Evolutionary conservation across 257 asterid species (phyloP).

Genomic region (Nicotiana noctiflora): DNA sequence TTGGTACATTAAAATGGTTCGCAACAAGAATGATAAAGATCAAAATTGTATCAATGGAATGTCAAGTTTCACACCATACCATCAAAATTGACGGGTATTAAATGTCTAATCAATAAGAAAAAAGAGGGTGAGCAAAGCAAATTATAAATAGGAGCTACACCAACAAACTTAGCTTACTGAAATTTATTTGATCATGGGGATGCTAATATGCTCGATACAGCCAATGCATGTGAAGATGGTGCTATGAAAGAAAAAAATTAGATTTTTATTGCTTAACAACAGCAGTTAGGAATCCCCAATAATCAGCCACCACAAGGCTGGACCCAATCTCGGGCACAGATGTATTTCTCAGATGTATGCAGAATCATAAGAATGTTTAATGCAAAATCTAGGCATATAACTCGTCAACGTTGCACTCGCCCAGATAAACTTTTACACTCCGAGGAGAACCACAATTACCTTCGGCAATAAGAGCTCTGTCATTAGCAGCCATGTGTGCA

Average conservation of each 20-base stretch:
- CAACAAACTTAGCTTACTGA: not conserved
- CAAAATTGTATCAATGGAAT: not conserved
- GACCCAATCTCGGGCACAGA: not conserved
- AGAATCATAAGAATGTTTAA: not conserved
- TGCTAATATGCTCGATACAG: not conserved
- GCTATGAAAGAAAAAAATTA: not conserved
- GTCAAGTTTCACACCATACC: not conserved
- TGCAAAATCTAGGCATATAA: slow-evolving; percentile 41
- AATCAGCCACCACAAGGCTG: slow-evolving; percentile 1
- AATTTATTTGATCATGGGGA: not conserved
- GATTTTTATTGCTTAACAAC: slow-evolving; percentile 10
- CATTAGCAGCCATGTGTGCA: slow-evolving; percentile 95
- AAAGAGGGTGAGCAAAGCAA: not conserved
- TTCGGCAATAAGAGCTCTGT: slow-evolving; percentile 95
- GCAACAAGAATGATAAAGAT: not conserved
- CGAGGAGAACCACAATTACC: slow-evolving; percentile 95
- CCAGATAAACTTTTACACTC: slow-evolving; percentile 83
- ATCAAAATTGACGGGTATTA: not conserved
- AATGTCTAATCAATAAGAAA: not conserved
- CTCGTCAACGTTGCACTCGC: slow-evolving; percentile 89
- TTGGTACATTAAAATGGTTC: not conserved
- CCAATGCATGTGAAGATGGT: not conserved
- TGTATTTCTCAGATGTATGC: not conserved
- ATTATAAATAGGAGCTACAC: not conserved
- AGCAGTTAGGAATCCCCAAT: slow-evolving; percentile 6